A percentile compares a stretch with the other conserved stretches of the same genome.
phyloP scores from a whole-genome alignment of 345 rosid species.

The Rhizophora mangle region DNA sequence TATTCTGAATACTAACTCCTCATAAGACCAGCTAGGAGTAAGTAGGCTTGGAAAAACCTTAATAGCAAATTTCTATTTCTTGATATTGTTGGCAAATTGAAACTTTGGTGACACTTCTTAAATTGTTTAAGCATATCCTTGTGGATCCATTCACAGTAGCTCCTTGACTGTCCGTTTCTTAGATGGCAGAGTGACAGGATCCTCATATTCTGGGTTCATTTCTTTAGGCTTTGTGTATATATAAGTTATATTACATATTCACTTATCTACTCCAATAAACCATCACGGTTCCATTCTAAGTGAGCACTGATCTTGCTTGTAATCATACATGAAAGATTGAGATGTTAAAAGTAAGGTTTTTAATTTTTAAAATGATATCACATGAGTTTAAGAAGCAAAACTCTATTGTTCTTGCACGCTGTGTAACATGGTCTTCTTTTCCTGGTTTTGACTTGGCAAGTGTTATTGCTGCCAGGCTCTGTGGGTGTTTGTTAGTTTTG shows the following conservation, averaged over 20 bases:
- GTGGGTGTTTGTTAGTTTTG: too few relatives aligned
- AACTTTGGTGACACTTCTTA: slow-evolving; percentile 36
- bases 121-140: slow-evolving; percentile 90
- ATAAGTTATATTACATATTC: slow-evolving; percentile 82
- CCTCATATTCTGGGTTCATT: slow-evolving; percentile 94
- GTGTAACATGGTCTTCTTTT: too few relatives aligned
- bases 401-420: too few relatives aligned
- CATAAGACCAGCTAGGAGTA: too few relatives aligned
- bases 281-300: slow-evolving; percentile 96
- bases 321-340: too few relatives aligned
- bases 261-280: slow-evolving; percentile 85
- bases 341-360: too few relatives aligned
- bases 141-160: slow-evolving; percentile 74
- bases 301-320: slow-evolving; percentile 54
- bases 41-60: neutral
- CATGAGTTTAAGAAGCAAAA: too few relatives aligned
- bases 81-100: neutral
- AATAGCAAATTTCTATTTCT: neutral
- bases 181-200: slow-evolving; percentile 86
- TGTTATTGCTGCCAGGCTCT: too few relatives aligned
- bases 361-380: too few relatives aligned
- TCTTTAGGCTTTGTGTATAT: slow-evolving; percentile 95
- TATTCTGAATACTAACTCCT: too few relatives aligned
- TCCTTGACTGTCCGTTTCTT: slow-evolving; percentile 85
- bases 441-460: too few relatives aligned